Evolutionary conservation across 2,329 filamentous ascomycete genomes (phyloP), one percentile per base, ranked within the genome.

Genomic region (Phoma herbarum): DNA sequence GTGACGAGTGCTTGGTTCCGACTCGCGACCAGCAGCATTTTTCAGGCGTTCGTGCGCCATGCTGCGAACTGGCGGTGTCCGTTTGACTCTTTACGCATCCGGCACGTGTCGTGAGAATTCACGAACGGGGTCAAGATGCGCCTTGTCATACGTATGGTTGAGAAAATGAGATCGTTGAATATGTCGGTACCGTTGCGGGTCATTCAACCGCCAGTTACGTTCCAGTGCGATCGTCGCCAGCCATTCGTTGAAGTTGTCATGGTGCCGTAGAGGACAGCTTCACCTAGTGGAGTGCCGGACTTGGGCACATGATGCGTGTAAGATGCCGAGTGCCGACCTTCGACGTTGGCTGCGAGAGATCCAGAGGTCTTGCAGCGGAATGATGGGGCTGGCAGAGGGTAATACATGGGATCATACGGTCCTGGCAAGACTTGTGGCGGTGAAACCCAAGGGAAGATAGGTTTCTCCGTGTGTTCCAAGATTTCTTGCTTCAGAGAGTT

Each of bases 191-290:
- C 18, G 8, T 23, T 3, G 10, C 3, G 16, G 9, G 2, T 47
- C 20, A 14, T 61, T 76, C 73, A 75, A 25, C 65, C 66, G 45
- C 70, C 68, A 25, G 63, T 55, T 5, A 76, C 69, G 3, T 69
- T 72, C 75, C 75, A 77, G 52, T 75, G 69, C 26, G 73, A 75
- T 18, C 74, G 69, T 44, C 72, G 65, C 74, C 74, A 75, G 45
- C 73, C 72, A 48, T 70, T 65, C 25, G 59, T 69, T 2, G 72
- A 70, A 5, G 65, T 65, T 3, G 71, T 75, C 44, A 70, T 62
- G 9, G 65, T 71, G 20, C 71, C 71, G 42, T 66, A 63, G 9
- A 75, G 59, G 0, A 59, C 57, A 1, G 55, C 26, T 47, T 67
- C 59, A 11, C 50, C 47, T 3, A 51, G 39, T 2, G 67, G 60